phyloP scores from a whole-genome alignment of 1,284 basidiomycete genomes.

The Cutaneotrichosporon mucoides region DNA sequence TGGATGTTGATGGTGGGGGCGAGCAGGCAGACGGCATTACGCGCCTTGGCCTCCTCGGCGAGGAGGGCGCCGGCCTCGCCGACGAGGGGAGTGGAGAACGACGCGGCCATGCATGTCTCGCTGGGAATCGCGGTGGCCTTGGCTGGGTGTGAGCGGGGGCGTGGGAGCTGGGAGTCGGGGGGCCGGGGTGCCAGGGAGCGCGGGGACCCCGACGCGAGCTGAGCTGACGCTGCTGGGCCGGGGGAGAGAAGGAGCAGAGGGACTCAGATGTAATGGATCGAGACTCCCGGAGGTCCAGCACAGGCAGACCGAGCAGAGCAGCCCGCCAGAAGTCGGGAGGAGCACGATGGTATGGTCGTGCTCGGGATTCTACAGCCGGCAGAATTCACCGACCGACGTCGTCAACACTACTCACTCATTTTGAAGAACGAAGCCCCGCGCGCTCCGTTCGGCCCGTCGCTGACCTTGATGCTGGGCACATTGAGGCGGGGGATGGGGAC shows the following conservation, averaged over 20 bases:
- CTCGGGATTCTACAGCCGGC: constrained; percentile 3
- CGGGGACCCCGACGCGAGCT: no score
- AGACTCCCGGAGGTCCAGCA: no score
- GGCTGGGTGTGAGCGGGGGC: constrained; percentile 16
- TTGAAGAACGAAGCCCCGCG: constrained; percentile 30
- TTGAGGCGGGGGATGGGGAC: constrained; percentile 32
- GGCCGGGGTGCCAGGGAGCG: no score
- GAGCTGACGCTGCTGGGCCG: no score
- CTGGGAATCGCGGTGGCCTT: constrained; percentile 64
- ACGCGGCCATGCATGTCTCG: constrained; percentile 52
- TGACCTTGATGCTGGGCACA: constrained; percentile 35
- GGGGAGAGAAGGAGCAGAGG: no score
- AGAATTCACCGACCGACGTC: not conserved
- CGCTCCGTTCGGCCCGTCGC: constrained; percentile 34
- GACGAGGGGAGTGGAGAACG: constrained; percentile 57
- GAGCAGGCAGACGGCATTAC: constrained; percentile 62
- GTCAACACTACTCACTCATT: constrained; percentile 28
- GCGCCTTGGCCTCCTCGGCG: constrained; percentile 66
- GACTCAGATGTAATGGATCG: no score
- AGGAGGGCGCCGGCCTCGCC: constrained; percentile 59
- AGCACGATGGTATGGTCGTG: no score
- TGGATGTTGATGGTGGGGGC: constrained; percentile 79
- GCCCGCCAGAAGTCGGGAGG: no score
- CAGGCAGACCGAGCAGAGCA: no score
- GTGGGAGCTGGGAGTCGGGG: no score